A percentile compares a stretch with the other conserved stretches of the same genome.
Evolutionary conservation across 2,329 filamentous ascomycete species (phyloP).

Genomic region (Stagonosporopsis vannaccii): DNA sequence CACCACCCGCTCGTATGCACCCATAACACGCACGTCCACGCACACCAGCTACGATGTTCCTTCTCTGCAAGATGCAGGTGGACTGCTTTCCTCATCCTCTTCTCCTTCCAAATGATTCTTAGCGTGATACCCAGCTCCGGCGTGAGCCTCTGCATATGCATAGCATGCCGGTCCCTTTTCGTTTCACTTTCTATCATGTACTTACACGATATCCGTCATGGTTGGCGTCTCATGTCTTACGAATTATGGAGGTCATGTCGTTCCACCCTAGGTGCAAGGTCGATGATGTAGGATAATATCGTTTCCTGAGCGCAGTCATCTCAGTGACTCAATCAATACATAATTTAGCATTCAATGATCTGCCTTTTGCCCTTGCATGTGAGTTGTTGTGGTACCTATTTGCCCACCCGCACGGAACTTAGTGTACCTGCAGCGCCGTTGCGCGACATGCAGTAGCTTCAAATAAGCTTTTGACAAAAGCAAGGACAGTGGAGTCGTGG

Average conservation of each 20-base stretch:
- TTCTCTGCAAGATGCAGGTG: constrained; percentile 43
- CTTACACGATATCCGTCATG: constrained; percentile 32
- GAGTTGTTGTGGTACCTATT: background rate
- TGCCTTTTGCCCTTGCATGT: background rate
- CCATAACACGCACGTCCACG: constrained; percentile 32
- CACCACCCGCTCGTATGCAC: constrained; percentile 17
- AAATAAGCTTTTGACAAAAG: constrained; percentile 18
- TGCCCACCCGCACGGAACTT: background rate
- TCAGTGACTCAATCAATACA: background rate
- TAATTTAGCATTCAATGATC: background rate
- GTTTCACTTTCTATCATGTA: constrained; percentile 6
- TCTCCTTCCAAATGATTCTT: constrained; percentile 23
- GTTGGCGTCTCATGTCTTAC: constrained; percentile 24
- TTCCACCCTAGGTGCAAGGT: background rate
- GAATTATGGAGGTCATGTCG: constrained; percentile 23
- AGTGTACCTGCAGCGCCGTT: constrained; percentile 7
- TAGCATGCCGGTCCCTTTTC: constrained; percentile 26
- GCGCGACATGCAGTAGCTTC: constrained; percentile 6
- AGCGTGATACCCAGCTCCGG: constrained; percentile 45
- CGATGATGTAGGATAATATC: constrained; percentile 10
- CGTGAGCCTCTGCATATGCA: constrained; percentile 30
- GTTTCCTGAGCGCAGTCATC: background rate
- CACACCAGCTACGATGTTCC: constrained; percentile 34
- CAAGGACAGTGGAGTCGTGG: constrained; percentile 14
- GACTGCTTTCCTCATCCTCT: constrained; percentile 35